Base-by-base conservation (phyloP, 2,329 filamentous ascomycete species). In the Alternaria metachromatica region DNA sequence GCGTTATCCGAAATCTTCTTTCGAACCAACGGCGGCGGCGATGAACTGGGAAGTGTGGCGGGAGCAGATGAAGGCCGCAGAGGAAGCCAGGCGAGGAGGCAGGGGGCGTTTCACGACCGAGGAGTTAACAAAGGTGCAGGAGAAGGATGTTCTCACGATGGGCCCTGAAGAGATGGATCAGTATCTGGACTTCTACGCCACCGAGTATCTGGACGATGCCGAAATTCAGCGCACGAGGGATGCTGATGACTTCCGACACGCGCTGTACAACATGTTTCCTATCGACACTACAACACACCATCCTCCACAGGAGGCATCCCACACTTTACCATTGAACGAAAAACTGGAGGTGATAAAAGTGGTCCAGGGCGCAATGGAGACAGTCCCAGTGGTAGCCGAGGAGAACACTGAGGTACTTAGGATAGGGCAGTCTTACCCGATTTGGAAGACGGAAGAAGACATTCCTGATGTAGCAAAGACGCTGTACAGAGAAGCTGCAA, bases 41-140 rank as follows among this genome's bases (percentile, higher is more conserved):
- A 83, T 97, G 59, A 83, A 95, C 74, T 98, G 95, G 95, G 66
- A 79, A 0, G 80, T 79, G 28, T 98, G 95, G 95, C 81, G 60
- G 20, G 60, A 66, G 55, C 67, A 70, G 33, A 67, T 73, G 55
- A 48, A 58, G 5, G 26, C 30, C 5, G 45, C 57, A 8, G 66
- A 64, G 15, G 25, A 30, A 4, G 21, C 61, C 23, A 58, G 58
- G 18, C 45, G 60, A 33, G 59, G 66, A 43, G 60, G 59, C 6
- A 30, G 45, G 8, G 58, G 41, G 4, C 61, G 53, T 18, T 72
- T 77, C 75, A 79, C 63, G 65, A 84, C 71, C 78, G 80, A 69
- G 78, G 81, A 79, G 77, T 81, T 76, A 76, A 85, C 69, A 84
- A 88, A 73, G 79, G 77, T 91, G 21, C 86, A 83, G 6, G 89